phyloP scores from a whole-genome alignment of 2,329 filamentous ascomycete genomes.

The Neopestalotiopsis sp. region DNA sequence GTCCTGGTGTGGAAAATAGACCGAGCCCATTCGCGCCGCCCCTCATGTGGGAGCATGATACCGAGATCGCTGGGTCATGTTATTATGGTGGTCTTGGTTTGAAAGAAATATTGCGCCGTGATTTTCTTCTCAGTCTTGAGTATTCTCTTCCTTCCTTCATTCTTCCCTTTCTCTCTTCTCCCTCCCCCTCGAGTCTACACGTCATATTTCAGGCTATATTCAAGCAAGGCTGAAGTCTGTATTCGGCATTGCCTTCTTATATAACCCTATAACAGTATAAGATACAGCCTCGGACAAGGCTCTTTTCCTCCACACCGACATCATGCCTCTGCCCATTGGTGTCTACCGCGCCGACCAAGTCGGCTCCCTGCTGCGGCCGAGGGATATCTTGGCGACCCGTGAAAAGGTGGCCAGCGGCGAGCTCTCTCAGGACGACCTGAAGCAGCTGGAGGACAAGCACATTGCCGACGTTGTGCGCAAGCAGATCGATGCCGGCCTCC shows the following conservation, averaged over 20 bases:
- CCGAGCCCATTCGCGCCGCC: background rate
- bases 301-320: background rate
- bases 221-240: background rate
- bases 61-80: constrained; percentile 6
- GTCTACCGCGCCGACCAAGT: constrained; percentile 61
- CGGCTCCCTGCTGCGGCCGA: constrained; percentile 59
- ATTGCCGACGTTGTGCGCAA: constrained; percentile 53
- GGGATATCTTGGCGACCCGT: constrained; percentile 53
- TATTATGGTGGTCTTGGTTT: constrained; percentile 1
- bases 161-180: background rate
- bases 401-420: constrained; percentile 50
- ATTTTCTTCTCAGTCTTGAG: constrained; percentile 8
- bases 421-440: constrained; percentile 49
- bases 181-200: background rate
- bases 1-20: background rate
- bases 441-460: constrained; percentile 55
- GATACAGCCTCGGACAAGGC: background rate
- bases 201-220: background rate
- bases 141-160: background rate
- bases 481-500: constrained; percentile 54
- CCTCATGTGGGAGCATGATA: constrained; percentile 6
- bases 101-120: constrained; percentile 16
- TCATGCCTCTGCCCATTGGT: constrained; percentile 46
- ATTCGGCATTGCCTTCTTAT: background rate
- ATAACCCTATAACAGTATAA: background rate